These are phyloP conservation scores for Acacia concinna DNA, from an alignment of 331 rosid species.

Conservation along the genomic window DNA sequence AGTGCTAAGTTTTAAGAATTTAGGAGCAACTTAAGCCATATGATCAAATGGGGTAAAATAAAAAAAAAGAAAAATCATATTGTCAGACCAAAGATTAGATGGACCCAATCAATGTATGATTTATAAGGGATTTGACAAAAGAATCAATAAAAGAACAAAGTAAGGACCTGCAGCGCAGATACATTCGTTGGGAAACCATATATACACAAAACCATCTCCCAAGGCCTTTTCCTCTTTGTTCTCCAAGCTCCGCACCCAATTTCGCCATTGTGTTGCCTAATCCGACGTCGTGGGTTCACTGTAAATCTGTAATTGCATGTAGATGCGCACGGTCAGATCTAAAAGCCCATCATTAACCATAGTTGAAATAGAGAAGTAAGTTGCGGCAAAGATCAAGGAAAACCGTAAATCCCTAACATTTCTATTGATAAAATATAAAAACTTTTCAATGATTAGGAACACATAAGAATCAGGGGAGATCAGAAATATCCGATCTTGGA, in stretches of 20 bases:
- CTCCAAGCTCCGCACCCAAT: constrained; percentile 82
- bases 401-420: background rate
- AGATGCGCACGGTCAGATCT: background rate
- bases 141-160: constrained; percentile 9
- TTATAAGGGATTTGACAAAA: background rate
- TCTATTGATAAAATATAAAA: background rate
- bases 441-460: background rate
- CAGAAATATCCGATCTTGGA: constrained; percentile 24
- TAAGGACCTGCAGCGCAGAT: constrained; percentile 78
- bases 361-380: background rate
- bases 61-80: background rate
- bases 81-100: background rate
- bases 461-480: background rate
- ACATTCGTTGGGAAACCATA: constrained; percentile 85
- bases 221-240: constrained; percentile 78
- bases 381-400: background rate
- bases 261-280: constrained; percentile 94
- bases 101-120: background rate
- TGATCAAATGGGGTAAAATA: background rate
- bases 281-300: constrained; percentile 84
- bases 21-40: constrained; percentile 14
- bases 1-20: constrained; percentile 4
- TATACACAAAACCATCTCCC: constrained; percentile 96
- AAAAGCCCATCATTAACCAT: background rate
- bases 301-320: constrained; percentile 64